Conservation (phyloP, 2,329 filamentous ascomycete species). For the Penicillium sp. region DNA sequence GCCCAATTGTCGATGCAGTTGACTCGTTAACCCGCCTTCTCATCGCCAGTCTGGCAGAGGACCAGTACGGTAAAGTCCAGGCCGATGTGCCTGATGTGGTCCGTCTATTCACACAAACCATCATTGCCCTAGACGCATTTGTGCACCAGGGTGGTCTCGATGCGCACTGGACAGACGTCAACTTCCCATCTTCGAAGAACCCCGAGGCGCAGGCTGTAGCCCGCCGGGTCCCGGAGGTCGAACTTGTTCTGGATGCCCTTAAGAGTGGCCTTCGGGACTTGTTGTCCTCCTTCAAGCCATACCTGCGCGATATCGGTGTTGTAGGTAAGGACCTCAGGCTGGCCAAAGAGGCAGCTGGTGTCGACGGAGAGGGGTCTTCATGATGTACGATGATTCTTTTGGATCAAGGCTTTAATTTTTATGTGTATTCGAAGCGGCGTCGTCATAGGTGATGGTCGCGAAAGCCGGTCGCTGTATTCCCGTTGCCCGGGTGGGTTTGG, state of each 20-base stretch:
- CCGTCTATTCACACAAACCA: conserved; percentile 66
- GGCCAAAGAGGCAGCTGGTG: conserved; percentile 62
- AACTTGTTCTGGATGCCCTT: conserved; percentile 64
- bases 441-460: neutral
- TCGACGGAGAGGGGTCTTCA: conserved; percentile 22
- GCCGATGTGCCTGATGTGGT: conserved; percentile 74
- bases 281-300: conserved; percentile 70
- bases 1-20: conserved; percentile 69
- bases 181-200: conserved; percentile 45
- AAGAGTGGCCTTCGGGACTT: conserved; percentile 65
- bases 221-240: conserved; percentile 61
- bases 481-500: conserved; percentile 8
- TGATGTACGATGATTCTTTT: conserved; percentile 16
- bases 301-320: conserved; percentile 68
- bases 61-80: conserved; percentile 83
- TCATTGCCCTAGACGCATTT: conserved; percentile 69
- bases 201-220: conserved; percentile 33
- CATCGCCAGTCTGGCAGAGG: conserved; percentile 72
- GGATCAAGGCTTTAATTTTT: conserved; percentile 6
- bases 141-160: conserved; percentile 47
- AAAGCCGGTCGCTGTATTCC: conserved; percentile 10
- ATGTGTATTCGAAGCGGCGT: conserved; percentile 7
- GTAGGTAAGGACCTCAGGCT: conserved; percentile 68
- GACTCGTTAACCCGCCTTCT: conserved; percentile 68
- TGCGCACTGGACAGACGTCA: conserved; percentile 77